phyloP scores from a whole-genome alignment of 2,329 filamentous ascomycete genomes.

The Peltaster fructicola region DNA sequence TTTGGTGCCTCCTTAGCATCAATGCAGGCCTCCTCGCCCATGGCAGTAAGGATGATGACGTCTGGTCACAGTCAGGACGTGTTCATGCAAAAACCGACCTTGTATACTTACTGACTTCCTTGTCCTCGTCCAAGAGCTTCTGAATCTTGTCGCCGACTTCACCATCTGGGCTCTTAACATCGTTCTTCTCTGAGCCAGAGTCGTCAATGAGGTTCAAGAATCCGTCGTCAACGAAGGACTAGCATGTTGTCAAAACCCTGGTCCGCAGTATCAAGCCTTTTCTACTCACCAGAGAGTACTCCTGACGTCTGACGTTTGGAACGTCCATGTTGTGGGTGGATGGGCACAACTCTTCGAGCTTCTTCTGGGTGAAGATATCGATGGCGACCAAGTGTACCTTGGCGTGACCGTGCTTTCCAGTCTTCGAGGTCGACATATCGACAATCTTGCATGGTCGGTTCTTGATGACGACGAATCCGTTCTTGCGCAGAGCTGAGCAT shows the following conservation, averaged over 20 bases:
- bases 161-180: constrained; percentile 81
- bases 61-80: constrained; percentile 33
- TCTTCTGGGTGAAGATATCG: constrained; percentile 99
- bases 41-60: constrained; percentile 82
- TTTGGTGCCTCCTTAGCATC: constrained; percentile 84
- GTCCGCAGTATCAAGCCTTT: constrained; percentile 7
- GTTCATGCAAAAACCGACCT: not conserved
- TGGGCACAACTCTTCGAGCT: constrained; percentile 95
- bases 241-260: constrained; percentile 47
- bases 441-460: constrained; percentile 99
- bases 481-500: constrained; percentile 99
- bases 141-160: constrained; percentile 77
- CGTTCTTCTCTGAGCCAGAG: constrained; percentile 75
- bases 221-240: constrained; percentile 82
- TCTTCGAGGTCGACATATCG: constrained; percentile 99
- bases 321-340: constrained; percentile 98
- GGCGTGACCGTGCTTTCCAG: constrained; percentile 99
- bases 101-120: constrained; percentile 75
- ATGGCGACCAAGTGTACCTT: constrained; percentile 97
- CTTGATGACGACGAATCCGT: constrained; percentile 98
- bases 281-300: constrained; percentile 79
- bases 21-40: constrained; percentile 86
- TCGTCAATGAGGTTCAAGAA: constrained; percentile 90
- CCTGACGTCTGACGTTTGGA: constrained; percentile 74
- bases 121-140: constrained; percentile 68